Base-by-base conservation (phyloP, 2,329 filamentous ascomycete species). In the Blastomyces emzantsi region DNA sequence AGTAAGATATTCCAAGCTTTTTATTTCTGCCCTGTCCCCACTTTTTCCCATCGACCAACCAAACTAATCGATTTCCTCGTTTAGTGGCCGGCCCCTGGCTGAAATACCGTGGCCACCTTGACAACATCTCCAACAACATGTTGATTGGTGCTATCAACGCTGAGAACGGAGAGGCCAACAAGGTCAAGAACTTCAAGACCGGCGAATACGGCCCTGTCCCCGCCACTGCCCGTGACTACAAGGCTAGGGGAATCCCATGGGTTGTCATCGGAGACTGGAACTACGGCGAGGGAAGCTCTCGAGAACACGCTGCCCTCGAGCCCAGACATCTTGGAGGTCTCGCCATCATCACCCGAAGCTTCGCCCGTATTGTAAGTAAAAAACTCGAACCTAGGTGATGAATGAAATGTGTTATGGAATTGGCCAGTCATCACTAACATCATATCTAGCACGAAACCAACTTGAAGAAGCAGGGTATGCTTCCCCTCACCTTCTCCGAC, bases 111-210 rank as follows among this genome's bases (percentile, higher is more conserved):
- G 93, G 93, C 67, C 93, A 97, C 77, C 85, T 97, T 73, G 93
- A 97, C 86, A 97, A 97, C 86, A 97, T 97, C 82, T 97, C 92
- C 76, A 97, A 97, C 87, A 97, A 97, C 86, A 96, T 97, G 91
- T 81, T 97, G 78, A 97, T 97, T 72, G 93, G 93, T 82, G 94
- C 94, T 73, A 90, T 92, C 81, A 99, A 97, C 82, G 87, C 89
- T 73, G 92, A 90, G 74, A 99, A 97, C 80, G 91, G 88, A 66
- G 91, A 97, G 83, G 92, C 92, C 73, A 99, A 99, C 87, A 96
- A 95, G 85, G 83, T 99, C 78, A 89, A 90, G 85, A 97, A 99
- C 87, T 81, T 85, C 79, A 87, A 89, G 73, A 96, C 83, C 67
- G 90, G 88, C 72, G 86, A 92, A 70, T 93, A 86, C 77, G 92